phyloP scores from a whole-genome alignment of 495 filamentous ascomycete genomes.

The Talaromyces ruber region DNA sequence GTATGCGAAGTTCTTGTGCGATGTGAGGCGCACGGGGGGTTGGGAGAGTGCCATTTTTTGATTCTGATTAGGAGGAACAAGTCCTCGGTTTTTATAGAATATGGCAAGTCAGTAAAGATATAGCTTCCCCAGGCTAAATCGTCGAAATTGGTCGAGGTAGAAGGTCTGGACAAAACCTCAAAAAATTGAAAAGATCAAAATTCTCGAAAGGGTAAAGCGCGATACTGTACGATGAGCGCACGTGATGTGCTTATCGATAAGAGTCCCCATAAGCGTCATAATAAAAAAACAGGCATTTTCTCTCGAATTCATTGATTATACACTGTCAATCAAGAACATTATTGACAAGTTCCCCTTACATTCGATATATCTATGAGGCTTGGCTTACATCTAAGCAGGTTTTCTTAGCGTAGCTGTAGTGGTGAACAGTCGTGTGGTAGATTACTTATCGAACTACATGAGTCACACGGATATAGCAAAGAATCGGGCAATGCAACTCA shows the following conservation, averaged over 20 bases:
- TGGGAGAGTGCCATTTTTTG: constrained; percentile 30
- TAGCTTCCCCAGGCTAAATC: background rate
- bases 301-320: background rate
- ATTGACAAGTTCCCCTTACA: background rate
- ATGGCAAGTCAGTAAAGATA: background rate
- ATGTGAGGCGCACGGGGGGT: constrained; percentile 58
- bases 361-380: background rate
- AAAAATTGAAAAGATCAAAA: constrained; percentile 1
- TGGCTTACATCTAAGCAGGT: background rate
- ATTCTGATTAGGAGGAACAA: no score
- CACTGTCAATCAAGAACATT: background rate
- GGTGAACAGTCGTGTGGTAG: background rate
- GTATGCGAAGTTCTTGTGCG: constrained; percentile 71
- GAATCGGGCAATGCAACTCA: background rate
- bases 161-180: background rate
- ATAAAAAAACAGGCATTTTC: no score
- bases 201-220: background rate
- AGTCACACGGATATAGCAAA: background rate
- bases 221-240: background rate
- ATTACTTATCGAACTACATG: background rate
- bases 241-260: background rate
- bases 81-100: no score
- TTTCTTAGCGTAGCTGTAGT: background rate
- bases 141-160: background rate
- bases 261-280: background rate